Evolutionary conservation across 2,329 filamentous ascomycete species (phyloP), one percentile per base, ranked within the genome.

Genomic region (Fusarium musae): DNA sequence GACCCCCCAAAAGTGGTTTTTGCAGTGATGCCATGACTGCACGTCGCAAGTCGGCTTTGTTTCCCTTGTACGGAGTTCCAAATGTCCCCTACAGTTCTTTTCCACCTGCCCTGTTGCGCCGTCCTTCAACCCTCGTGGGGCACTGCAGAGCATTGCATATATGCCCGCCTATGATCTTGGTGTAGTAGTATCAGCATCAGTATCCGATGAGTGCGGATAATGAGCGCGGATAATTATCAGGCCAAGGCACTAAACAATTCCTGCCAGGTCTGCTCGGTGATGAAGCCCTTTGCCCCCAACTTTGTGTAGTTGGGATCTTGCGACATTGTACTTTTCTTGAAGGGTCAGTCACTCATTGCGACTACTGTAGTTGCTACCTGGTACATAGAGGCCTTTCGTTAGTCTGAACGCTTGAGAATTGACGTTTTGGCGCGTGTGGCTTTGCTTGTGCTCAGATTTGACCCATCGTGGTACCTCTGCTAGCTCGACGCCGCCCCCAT

Each of bases 1-100:
- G 67, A 53, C 28, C 46, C 28, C 67, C 60, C 54, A 72, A 70
- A 39, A 71, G 66, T 76, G 74, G 69, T 78, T 66, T 75, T 75
- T 23, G 75, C 63, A 73, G 73, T 78, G 76, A 78, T 78, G 76
- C 75, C 76, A 78, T 77, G 63, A 49, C 66, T 64, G 67, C 62
- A 66, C 69, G 66, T 60, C 59, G 68, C 70, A 42, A 66, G 63
- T 73, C 69, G 61, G 69, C 63, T 68, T 58, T 66, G 53, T 40
- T 56, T 62, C 49, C 57, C 53, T 43, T 39, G 42, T 46, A 67
- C 39, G 54, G 47, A 53, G 58, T 47, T 40, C 26, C 49, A 46
- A 57, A 53, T 50, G 46, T 54, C 32, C 42, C 47, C 61, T 64
- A 23, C 30, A 50, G 47, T 23, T 49, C 53, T 66, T 61, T 70